Evolutionary conservation across 1,284 basidiomycete genomes (phyloP), one percentile per base, ranked within the genome.

Genomic region (Pholiota adiposa): DNA sequence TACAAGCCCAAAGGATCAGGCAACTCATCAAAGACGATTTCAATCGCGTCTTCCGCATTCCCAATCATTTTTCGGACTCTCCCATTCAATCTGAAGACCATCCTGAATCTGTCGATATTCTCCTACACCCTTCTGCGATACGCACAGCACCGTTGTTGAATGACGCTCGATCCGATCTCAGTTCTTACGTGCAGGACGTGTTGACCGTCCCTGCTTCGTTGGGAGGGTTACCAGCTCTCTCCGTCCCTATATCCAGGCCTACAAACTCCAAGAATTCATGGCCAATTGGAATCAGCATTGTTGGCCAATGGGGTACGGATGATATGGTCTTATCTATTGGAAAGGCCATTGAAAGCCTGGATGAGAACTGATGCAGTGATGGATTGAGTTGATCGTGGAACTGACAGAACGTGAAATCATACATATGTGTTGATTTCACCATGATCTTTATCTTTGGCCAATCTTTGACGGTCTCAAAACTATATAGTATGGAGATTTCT

Each of bases 181-280:
- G 83, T 54, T 73, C 81, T 44, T 99, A 98, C 71, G 84, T 94
- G 11, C 96, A 98, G 70, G 97, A 99, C 66, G 84, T 97, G 3
- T 77, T 99, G 65, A 97, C 95, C 0, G 94, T 97, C 0, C 94
- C 96, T 0, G 94, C 95, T 1, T 95, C 91, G 1, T 78, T 99
- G 34, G 95, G 94, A 0, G 96, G 96, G 0, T 67, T 98, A 25
- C 96, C 96, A 0, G 91, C 90, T 0, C 69, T 98, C 50, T 90
- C 82, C 51, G 83, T 98, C 0, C 95, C 96, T 0, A 80, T 64
- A 3, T 2, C 27, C n/a, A 36, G 18, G 29, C 16, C 18, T 3
- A 6, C n/a, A 16, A 44, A 50, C 23, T 21, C 51, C 21, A 44
- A 29, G 2, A 51, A 61, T 7, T 70, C 72, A 1, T 96, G 93